These are phyloP conservation scores for Hortiboletus campestris DNA, from an alignment of 768 basidiomycete genomes.

Conservation along the genomic window DNA sequence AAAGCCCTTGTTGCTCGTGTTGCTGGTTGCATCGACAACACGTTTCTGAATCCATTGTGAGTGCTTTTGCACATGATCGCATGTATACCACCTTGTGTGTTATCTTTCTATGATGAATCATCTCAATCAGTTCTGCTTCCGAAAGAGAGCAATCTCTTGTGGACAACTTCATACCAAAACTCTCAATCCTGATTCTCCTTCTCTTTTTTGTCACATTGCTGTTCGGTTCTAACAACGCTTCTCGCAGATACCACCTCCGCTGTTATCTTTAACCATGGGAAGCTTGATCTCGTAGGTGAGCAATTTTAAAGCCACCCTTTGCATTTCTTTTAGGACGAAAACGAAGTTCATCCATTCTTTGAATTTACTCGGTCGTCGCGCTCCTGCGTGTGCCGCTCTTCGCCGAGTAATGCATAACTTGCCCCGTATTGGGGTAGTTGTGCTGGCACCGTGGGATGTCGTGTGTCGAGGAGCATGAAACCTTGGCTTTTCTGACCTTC, in stretches of 20 bases:
- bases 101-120: conserved; percentile 44
- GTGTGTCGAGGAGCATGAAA: conserved; percentile 50
- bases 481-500: conserved; percentile 60
- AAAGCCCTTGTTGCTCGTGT: no score
- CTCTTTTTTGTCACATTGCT: neutral
- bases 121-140: conserved; percentile 79
- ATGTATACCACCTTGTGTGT: neutral
- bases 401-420: conserved; percentile 34
- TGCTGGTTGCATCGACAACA: neutral
- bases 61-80: conserved; percentile 4
- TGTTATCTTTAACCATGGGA: neutral
- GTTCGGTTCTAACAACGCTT: conserved; percentile 2
- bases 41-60: conserved; percentile 11
- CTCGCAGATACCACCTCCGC: neutral
- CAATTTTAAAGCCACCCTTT: neutral
- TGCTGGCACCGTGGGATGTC: conserved; percentile 35
- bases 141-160: conserved; percentile 75
- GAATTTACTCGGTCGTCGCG: conserved; percentile 44
- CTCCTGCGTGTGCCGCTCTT: conserved; percentile 38
- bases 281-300: neutral
- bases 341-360: conserved; percentile 85
- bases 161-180: conserved; percentile 55
- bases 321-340: conserved; percentile 52
- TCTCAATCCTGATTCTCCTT: conserved; percentile 46
- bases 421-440: conserved; percentile 50